These are phyloP conservation scores for Aquilaria malaccensis DNA, from an alignment of 345 rosid species.

Conservation along the genomic window DNA sequence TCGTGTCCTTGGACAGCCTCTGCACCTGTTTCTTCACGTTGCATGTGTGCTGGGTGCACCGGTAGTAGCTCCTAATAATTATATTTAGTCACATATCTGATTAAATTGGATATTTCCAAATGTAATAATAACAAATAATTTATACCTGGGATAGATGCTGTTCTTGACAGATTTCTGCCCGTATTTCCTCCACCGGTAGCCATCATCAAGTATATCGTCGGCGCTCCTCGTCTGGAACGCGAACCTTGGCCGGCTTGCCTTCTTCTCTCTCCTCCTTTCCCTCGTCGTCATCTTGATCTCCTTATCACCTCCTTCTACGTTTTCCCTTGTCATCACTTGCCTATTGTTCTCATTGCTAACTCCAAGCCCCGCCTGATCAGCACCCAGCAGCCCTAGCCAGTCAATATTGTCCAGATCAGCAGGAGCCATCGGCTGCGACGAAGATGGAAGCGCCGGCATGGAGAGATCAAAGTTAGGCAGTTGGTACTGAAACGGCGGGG, in stretches of 20 bases:
- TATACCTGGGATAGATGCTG: conserved; percentile 54
- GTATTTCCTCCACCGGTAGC: conserved; percentile 70
- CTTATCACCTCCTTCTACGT: conserved; percentile 10
- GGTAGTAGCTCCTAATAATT: conserved; percentile 63
- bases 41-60: conserved; percentile 95
- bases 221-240: conserved; percentile 64
- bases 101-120: too few relatives aligned
- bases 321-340: conserved; percentile 8
- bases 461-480: conserved; percentile 17
- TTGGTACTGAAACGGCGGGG: conserved; percentile 12
- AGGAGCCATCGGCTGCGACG: conserved; percentile 15
- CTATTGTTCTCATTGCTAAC: conserved; percentile 7
- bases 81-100: too few relatives aligned
- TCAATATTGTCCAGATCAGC: conserved; percentile 33
- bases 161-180: conserved; percentile 71
- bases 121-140: too few relatives aligned
- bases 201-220: conserved; percentile 70
- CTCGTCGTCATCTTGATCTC: conserved; percentile 10
- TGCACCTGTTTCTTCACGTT: conserved; percentile 94
- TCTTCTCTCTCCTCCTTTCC: conserved; percentile 28
- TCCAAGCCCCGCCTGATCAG: conserved; percentile 19
- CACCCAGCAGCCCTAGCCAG: conserved; percentile 41
- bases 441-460: conserved; percentile 21
- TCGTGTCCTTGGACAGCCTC: conserved; percentile 66
- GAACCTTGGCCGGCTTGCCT: conserved; percentile 37